Evolutionary conservation across 164 flowering plant genomes (phyloP), one percentile per base, ranked within the genome.

Genomic region (Malania oleifera): DNA sequence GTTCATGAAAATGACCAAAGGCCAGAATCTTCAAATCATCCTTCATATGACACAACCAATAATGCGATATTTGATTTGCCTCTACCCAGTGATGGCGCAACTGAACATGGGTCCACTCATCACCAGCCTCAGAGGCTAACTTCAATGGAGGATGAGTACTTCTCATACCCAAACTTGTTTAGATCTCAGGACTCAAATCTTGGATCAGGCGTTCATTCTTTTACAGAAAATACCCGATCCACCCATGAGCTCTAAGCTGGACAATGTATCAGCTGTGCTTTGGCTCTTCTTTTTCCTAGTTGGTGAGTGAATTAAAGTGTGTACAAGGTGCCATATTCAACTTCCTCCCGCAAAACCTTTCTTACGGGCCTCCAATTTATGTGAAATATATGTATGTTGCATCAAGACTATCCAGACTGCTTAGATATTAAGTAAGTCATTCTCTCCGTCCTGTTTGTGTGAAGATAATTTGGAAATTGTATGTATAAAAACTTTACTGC

Each of bases 151-250:
- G 93, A 92, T 39, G 98, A 89, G 2, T 81, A 80, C 56, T 80
- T 76, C 54, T 75, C 98, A 6, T 89, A 92, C 70, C 98, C 96
- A 14, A 87, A 86, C 74, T 66, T 92, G 66, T 92, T 92, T 56
- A 62, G 69, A 5, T 58, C 82, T n/a, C 72, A 74, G 37, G 67
- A 64, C 13, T 45, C 78, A 19, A 56, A 60, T 48, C 67, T 35
- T 27, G 74, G 70, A 54, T 56, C 73, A 44, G 73, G 62, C 39
- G 37, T 22, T 64, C 69, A 66, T 58, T 54, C 69, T 45, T 18
- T 58, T 12, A 52, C 46, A 23, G 71, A 74, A 25, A 60, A 62
- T 56, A 59, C 75, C 5, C 66, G 50, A 38, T 57, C 77, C 28
- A 34, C 54, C 7, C 65, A 64, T 62, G 60, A 71, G 1, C 43